Base-by-base conservation (phyloP, 2,329 filamentous ascomycete species). In the Penicillium sp. region DNA sequence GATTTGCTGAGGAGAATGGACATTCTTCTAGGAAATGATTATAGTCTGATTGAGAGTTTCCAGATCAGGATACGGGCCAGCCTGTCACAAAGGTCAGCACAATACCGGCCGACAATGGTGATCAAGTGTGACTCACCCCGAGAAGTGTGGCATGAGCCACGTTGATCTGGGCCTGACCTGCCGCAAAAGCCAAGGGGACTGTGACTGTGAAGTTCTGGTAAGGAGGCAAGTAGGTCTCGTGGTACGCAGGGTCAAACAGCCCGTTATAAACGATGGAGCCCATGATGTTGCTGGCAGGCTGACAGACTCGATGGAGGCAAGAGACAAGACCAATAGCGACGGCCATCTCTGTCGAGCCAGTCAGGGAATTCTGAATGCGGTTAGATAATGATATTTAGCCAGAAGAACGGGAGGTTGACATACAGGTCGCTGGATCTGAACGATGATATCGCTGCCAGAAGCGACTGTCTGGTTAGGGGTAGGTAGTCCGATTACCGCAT, bases 201-300 rank as follows among this genome's bases (percentile, higher is more conserved):
- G 49, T 65, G 13, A 73, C 65, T 2, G 63, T 68, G 52, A 71
- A 69, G 63, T 72, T 72, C 57, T 73, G 53, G 39, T 72, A 73
- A 1, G 70, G 71, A 5, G 61, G 59, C 14, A 43, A 29, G 47
- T 29, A 39, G 2, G n/a, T 14, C 39, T 69, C 66, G 26, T 72
- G 69, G 47, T 65, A 69, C 19, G 53, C 58, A 2, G 71, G 71
- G 8, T 65, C 57, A 57, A 66, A 72, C 1, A 55, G 49, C 0
- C 71, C 71, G 24, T 65, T 62, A 54, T 72, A 73, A 1, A 73
- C 45, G 11, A 71, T 26, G 42, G 51, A 60, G 6, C 70, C 70
- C 49, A 73, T 42, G 13, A 58, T 56, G 1, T 67, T 64, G 3
- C 59, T 60, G 4, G 69, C 42, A 0, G 57, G 14, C n/a, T 49